phyloP scores from a whole-genome alignment of 208 protist species.

The Crithidia thermophila region DNA sequence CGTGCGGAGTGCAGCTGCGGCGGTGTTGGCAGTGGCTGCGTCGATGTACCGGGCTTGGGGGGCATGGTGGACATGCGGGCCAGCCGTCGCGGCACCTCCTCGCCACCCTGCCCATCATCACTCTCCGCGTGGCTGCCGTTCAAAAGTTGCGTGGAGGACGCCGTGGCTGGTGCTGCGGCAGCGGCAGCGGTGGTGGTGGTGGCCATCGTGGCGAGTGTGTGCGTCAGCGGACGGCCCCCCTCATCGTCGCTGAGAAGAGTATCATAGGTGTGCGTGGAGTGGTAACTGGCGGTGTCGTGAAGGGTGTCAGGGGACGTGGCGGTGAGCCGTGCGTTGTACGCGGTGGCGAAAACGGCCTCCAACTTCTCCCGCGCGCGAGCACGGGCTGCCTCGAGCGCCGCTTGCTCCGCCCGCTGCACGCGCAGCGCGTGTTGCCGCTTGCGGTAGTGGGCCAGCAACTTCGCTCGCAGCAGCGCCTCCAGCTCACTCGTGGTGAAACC shows the following conservation, averaged over 20 bases:
- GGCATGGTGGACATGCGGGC: constrained; percentile 5
- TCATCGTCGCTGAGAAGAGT: no score
- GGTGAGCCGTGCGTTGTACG: constrained; percentile 20
- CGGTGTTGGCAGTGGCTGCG: not conserved
- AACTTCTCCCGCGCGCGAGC: constrained; percentile 36
- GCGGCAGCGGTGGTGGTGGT: not conserved
- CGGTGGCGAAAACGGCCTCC: constrained; percentile 48
- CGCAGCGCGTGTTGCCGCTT: constrained; percentile 44
- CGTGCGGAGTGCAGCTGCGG: not conserved
- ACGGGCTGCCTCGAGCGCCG: constrained; percentile 34
- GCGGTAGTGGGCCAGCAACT: constrained; percentile 51
- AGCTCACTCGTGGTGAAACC: constrained; percentile 51
- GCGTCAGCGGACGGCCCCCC: no score
- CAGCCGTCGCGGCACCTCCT: not conserved
- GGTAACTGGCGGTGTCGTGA: constrained; percentile 5
- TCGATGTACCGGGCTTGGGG: not conserved
- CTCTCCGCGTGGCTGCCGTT: no score
- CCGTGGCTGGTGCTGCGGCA: not conserved
- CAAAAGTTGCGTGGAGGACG: no score
- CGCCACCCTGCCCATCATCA: not conserved
- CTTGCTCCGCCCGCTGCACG: constrained; percentile 31
- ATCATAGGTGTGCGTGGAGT: constrained; percentile 12
- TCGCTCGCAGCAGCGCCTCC: constrained; percentile 52
- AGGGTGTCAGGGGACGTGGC: constrained; percentile 1
- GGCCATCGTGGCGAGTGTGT: not conserved